Conservation (phyloP, 2,329 filamentous ascomycete genomes). For the Alternaria brassicae region DNA sequence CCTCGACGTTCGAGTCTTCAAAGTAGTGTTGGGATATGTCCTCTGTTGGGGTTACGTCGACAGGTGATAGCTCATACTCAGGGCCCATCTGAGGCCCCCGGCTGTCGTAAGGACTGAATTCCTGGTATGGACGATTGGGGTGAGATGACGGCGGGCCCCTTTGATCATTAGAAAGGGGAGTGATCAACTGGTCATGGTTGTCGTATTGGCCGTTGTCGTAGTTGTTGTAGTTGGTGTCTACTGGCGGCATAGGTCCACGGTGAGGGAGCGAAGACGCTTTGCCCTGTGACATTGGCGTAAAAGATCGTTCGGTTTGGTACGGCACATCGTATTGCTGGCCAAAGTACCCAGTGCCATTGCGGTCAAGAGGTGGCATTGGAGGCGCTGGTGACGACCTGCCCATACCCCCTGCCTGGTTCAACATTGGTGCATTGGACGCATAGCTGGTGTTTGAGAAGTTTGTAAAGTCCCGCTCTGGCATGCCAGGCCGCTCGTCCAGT, state of each 20-base stretch:
- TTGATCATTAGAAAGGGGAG: conserved; percentile 29
- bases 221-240: conserved; percentile 39
- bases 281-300: conserved; percentile 42
- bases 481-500: conserved; percentile 48
- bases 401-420: conserved; percentile 67
- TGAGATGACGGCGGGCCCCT: conserved; percentile 21
- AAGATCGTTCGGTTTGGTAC: conserved; percentile 35
- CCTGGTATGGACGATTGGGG: conserved; percentile 29
- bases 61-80: conserved; percentile 46
- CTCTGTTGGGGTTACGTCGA: conserved; percentile 37
- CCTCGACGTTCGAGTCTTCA: conserved; percentile 24
- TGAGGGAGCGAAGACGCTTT: conserved; percentile 36
- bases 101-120: conserved; percentile 45
- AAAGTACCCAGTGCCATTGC: conserved; percentile 39
- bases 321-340: conserved; percentile 28
- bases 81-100: conserved; percentile 34
- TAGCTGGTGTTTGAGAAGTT: conserved; percentile 63
- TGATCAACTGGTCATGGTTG: conserved; percentile 33
- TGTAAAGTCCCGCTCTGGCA: conserved; percentile 56
- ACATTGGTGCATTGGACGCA: conserved; percentile 68
- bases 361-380: conserved; percentile 40
- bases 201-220: conserved; percentile 33
- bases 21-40: conserved; percentile 28
- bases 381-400: conserved; percentile 51
- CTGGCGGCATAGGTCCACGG: conserved; percentile 37